phyloP scores from a whole-genome alignment of 2,329 filamentous ascomycete species.

The Aspergillus fijiensis region DNA sequence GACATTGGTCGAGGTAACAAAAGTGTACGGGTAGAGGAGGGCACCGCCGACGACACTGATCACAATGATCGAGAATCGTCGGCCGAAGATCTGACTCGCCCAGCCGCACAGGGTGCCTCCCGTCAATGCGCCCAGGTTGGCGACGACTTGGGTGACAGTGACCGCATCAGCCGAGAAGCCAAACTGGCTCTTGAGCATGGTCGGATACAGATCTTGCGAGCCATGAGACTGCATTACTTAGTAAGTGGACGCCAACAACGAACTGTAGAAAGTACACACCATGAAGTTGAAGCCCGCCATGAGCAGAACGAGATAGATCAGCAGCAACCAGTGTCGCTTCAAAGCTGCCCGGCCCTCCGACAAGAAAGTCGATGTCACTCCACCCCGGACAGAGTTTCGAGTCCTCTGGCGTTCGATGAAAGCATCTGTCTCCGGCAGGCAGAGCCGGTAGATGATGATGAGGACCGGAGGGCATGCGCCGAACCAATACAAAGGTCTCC shows the following conservation, averaged over 20 bases:
- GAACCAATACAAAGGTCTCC: conserved; percentile 89
- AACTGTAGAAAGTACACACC: conserved; percentile 37
- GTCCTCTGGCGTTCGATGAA: conserved; percentile 66
- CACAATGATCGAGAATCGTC: conserved; percentile 66
- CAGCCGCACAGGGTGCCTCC: conserved; percentile 69
- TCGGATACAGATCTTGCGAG: conserved; percentile 65
- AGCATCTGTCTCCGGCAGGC: conserved; percentile 74
- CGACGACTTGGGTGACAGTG: conserved; percentile 70
- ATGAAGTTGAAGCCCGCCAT: conserved; percentile 95
- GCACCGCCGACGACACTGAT: conserved; percentile 68
- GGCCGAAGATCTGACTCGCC: conserved; percentile 67
- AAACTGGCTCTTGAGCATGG: conserved; percentile 60
- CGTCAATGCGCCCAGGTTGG: conserved; percentile 67
- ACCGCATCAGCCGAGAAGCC: conserved; percentile 57
- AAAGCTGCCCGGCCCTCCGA: conserved; percentile 76
- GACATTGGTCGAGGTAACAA: conserved; percentile 60
- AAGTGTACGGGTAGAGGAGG: conserved; percentile 80
- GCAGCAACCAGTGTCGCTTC: conserved; percentile 74
- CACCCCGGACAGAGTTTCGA: conserved; percentile 56
- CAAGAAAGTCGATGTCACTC: conserved; percentile 67
- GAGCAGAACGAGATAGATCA: conserved; percentile 78
- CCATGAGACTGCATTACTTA: conserved; percentile 60
- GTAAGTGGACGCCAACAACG: not conserved
- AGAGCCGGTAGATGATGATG: conserved; percentile 75
- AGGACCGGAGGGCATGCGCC: conserved; percentile 75